Base-by-base conservation (phyloP, 2,329 filamentous ascomycete genomes). In the Lasiodiplodia gonubiensis region DNA sequence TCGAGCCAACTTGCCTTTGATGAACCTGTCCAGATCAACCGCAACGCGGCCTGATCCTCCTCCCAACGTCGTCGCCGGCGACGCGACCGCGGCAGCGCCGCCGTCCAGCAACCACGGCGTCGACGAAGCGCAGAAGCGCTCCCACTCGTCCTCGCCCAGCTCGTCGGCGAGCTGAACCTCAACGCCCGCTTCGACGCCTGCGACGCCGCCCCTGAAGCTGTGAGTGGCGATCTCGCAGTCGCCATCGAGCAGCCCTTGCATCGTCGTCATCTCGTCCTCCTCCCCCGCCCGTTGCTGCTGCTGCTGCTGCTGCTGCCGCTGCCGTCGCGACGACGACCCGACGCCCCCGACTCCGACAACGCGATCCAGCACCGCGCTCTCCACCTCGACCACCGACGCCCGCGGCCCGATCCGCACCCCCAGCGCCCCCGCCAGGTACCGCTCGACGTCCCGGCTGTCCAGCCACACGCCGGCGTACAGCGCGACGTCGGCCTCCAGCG, bases 391-490 rank as follows among this genome's bases (percentile, higher is more conserved):
- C 65, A 86, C 88, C n/a, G 90, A 88, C 10, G 85, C 82, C 8
- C 82, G 88, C 11, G 85, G 82, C 8, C 82, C 80, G 0, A 85
- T 87, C 54, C 81, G 75, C 37, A 92, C 86, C 5, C 89, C 89
- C 33, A 86, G 85, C 60, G 86, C 83, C 7, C 30, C 8, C 48
- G 84, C 84, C 2, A 96, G 80, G 74, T 93, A 95, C 11, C 86
- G 83, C 77, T 95, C 90, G 0, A 93, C 89, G 75, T 95, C 92
- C 68, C 91, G 85, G 0, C 88, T 81, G 73, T 95, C 92, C 71
- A 90, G 92, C 82, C 92, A 95, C 61, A 92, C 87, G 3, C 91
- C 91, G 68, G 90, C 86, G 69, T 89, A 91, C 0, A 88, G 90
- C 0, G 86, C 83, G 8, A 89, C 76, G 46, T 83, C 84, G 70